Conservation (phyloP, 1,284 basidiomycete genomes). For the Coniferiporia weirii region DNA sequence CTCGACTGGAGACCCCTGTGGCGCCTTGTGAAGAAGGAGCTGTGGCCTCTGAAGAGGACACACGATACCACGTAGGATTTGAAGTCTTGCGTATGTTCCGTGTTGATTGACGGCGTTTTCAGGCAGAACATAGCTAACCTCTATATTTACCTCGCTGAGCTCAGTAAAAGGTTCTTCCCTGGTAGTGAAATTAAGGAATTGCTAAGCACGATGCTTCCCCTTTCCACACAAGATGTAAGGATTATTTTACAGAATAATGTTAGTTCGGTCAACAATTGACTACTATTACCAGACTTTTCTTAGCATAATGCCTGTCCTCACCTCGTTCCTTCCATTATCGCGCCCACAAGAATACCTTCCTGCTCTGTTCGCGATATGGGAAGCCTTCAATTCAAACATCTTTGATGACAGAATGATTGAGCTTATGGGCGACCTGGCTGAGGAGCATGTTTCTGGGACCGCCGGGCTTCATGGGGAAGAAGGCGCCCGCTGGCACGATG, state of each 20-base stretch:
- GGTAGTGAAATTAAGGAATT: conserved; percentile 64
- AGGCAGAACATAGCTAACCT: conserved; percentile 66
- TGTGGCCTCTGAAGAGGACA: conserved; percentile 65
- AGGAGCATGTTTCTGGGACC: conserved; percentile 69
- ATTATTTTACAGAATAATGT: not conserved
- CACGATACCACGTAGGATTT: conserved; percentile 44
- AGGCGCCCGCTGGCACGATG: conserved; percentile 63
- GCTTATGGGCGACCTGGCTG: conserved; percentile 69
- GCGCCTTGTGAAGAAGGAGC: conserved; percentile 63
- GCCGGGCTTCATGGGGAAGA: conserved; percentile 47
- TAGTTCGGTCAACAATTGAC: conserved; percentile 9
- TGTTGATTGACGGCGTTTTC: conserved; percentile 9
- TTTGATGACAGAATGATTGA: conserved; percentile 86
- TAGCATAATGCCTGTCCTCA: conserved; percentile 65
- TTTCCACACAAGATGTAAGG: conserved; percentile 58
- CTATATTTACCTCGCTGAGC: conserved; percentile 66
- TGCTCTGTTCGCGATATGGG: conserved; percentile 77
- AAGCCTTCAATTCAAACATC: conserved; percentile 75
- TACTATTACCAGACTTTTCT: conserved; percentile 45
- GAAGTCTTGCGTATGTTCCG: not conserved
- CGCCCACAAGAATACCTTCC: conserved; percentile 68
- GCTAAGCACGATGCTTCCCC: conserved; percentile 66
- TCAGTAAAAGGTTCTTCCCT: conserved; percentile 66
- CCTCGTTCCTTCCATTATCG: conserved; percentile 71
- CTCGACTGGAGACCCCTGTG: conserved; percentile 75